phyloP scores from a whole-genome alignment of 768 basidiomycete genomes.

The Coprinellus aureogranulatus region DNA sequence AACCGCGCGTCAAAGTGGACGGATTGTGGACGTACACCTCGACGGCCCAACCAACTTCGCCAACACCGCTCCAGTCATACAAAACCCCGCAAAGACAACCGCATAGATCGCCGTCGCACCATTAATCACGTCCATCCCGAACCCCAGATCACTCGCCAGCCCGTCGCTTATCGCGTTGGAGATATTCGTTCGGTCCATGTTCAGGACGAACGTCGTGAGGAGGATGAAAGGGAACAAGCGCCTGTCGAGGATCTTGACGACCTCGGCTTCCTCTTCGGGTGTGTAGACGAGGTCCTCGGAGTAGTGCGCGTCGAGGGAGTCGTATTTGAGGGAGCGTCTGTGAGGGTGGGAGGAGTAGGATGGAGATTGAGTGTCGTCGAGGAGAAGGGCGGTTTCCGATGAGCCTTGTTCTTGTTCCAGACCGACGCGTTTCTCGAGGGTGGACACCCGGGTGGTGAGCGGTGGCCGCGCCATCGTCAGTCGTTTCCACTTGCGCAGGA shows the following conservation, averaged over 20 bases:
- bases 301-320: constrained; percentile 20
- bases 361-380: not conserved
- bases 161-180: constrained; percentile 43
- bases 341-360: not conserved
- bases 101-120: constrained; percentile 35
- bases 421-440: no score
- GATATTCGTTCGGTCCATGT: constrained; percentile 43
- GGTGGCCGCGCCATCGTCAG: no score
- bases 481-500: no score
- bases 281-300: constrained; percentile 30
- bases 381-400: constrained; percentile 13
- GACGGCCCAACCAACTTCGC: constrained; percentile 39
- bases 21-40: constrained; percentile 24
- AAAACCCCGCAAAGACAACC: constrained; percentile 32
- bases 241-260: constrained; percentile 23
- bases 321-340: constrained; percentile 6
- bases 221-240: constrained; percentile 31
- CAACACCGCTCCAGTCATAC: constrained; percentile 35
- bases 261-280: constrained; percentile 30
- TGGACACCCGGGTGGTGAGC: no score
- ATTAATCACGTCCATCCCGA: constrained; percentile 40
- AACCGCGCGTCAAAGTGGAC: no score
- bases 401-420: no score
- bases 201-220: constrained; percentile 32
- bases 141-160: constrained; percentile 36